phyloP scores from a whole-genome alignment of 306 rosid genomes.

The Vicia faba region DNA sequence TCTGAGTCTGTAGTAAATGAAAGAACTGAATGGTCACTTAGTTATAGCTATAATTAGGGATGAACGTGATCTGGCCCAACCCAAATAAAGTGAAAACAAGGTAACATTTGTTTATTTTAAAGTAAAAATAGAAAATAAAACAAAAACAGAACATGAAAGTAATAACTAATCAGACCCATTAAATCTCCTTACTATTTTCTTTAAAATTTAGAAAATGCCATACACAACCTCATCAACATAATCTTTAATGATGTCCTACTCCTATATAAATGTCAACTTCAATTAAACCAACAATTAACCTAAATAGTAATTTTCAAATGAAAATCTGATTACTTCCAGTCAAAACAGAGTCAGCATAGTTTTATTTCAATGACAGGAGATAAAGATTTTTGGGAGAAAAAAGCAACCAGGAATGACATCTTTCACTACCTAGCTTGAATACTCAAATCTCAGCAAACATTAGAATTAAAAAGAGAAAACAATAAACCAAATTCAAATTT shows the following conservation, averaged over 20 bases:
- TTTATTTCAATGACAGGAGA: slow-evolving; percentile 25
- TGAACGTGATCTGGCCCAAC: background rate
- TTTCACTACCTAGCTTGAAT: slow-evolving; percentile 22
- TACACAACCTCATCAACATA: slow-evolving; percentile 19
- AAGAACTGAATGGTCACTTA: slow-evolving; percentile 19
- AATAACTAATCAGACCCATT: background rate
- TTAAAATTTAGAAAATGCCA: slow-evolving; percentile 7
- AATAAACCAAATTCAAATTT: slow-evolving; percentile 29
- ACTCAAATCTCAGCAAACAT: slow-evolving; percentile 25
- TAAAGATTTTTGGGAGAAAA: no score
- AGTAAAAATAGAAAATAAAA: no score
- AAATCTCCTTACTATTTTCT: slow-evolving; percentile 21
- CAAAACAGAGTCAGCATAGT: slow-evolving; percentile 6
- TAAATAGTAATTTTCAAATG: background rate
- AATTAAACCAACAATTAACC: slow-evolving; percentile 16
- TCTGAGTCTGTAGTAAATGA: background rate
- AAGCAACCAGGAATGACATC: slow-evolving; percentile 19
- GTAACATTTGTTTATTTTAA: no score
- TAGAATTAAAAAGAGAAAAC: slow-evolving; percentile 3
- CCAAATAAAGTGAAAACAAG: background rate
- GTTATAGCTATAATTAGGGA: background rate
- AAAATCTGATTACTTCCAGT: slow-evolving; percentile 8
- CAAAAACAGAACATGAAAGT: no score
- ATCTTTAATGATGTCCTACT: slow-evolving; percentile 29
- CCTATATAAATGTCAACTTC: slow-evolving; percentile 22